Evolutionary conservation across 257 asterid species (phyloP).

Genomic region (Paraleonurus japonicus): DNA sequence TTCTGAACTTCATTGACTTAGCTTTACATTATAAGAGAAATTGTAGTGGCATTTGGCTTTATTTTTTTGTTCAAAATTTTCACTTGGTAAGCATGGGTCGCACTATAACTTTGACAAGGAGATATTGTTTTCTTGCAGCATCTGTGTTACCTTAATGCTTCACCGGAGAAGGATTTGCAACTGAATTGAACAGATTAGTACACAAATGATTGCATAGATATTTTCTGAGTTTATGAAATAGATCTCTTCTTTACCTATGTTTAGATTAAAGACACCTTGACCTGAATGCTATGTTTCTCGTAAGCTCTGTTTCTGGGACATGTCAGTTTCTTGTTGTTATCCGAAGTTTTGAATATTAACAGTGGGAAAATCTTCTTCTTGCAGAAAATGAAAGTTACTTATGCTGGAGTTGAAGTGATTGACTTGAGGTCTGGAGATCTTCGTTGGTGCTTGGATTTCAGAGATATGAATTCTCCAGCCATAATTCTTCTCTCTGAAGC

Average conservation of each 20-base stretch:
- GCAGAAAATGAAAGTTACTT: constrained; percentile 93
- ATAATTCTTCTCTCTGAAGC: constrained; percentile 72
- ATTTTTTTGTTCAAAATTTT: constrained; percentile 2
- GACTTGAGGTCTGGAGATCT: constrained; percentile 88
- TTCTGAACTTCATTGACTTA: background rate
- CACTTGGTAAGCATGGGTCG: constrained; percentile 16
- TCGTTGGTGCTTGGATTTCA: constrained; percentile 98
- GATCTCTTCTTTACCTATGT: background rate
- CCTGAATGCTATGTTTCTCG: constrained; percentile 7
- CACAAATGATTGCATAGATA: background rate
- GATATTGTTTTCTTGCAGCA: constrained; percentile 1
- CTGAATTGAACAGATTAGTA: constrained; percentile 10
- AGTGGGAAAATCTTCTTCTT: constrained; percentile 26
- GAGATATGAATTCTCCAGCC: constrained; percentile 97
- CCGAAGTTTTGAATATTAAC: background rate
- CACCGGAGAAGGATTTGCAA: constrained; percentile 9
- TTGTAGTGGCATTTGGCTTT: constrained; percentile 5
- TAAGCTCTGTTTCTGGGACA: constrained; percentile 11
- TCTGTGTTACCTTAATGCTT: constrained; percentile 6
- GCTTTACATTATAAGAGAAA: background rate
- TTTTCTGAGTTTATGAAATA: constrained; percentile 7
- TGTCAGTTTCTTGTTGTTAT: background rate
- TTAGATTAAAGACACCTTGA: background rate
- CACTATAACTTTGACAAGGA: background rate
- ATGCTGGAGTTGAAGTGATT: constrained; percentile 80